phyloP scores from a whole-genome alignment of 352 stramenopile genomes.

The Chrysophaeum taylorii region DNA sequence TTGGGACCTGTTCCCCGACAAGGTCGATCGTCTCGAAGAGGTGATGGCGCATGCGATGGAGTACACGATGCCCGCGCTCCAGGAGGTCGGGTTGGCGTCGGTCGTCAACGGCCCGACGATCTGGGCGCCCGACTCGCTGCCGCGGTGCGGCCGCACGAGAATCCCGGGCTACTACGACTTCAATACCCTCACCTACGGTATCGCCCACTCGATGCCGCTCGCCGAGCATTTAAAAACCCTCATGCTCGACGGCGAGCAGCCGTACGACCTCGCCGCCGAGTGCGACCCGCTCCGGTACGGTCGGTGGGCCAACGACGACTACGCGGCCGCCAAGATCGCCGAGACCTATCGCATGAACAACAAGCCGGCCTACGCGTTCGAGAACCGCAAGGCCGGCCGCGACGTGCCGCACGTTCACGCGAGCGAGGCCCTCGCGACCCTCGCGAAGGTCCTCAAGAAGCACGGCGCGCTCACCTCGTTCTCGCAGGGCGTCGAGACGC shows the following conservation, averaged over 20 bases:
- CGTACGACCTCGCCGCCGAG: slow-evolving; percentile 24
- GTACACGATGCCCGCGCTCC: slow-evolving; percentile 26
- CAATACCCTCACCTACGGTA: slow-evolving; percentile 34
- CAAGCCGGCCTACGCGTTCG: neutral
- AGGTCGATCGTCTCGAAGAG: slow-evolving; percentile 26
- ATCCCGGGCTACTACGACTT: slow-evolving; percentile 28
- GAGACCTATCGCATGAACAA: slow-evolving; percentile 25
- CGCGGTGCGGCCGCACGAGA: slow-evolving; percentile 15
- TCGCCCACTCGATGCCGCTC: slow-evolving; percentile 25
- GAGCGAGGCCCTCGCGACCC: neutral
- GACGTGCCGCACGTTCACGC: neutral
- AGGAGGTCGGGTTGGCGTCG: slow-evolving; percentile 24
- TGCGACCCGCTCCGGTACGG: slow-evolving; percentile 25
- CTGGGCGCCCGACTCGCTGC: slow-evolving; percentile 26
- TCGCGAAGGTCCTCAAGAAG: too few species aligned
- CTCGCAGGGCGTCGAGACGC: too few species aligned
- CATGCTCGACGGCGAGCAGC: slow-evolving; percentile 31
- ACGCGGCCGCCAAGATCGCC: slow-evolving; percentile 15
- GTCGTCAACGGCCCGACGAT: slow-evolving; percentile 19
- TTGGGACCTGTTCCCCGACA: too few species aligned
- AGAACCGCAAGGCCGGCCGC: slow-evolving; percentile 16
- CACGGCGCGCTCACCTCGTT: too few species aligned
- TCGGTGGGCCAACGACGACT: slow-evolving; percentile 15
- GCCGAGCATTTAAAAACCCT: slow-evolving; percentile 28
- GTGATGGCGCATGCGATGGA: slow-evolving; percentile 28